Conservation (phyloP, 2,329 filamentous ascomycete species). For the Paracoccidioides lutzii region DNA sequence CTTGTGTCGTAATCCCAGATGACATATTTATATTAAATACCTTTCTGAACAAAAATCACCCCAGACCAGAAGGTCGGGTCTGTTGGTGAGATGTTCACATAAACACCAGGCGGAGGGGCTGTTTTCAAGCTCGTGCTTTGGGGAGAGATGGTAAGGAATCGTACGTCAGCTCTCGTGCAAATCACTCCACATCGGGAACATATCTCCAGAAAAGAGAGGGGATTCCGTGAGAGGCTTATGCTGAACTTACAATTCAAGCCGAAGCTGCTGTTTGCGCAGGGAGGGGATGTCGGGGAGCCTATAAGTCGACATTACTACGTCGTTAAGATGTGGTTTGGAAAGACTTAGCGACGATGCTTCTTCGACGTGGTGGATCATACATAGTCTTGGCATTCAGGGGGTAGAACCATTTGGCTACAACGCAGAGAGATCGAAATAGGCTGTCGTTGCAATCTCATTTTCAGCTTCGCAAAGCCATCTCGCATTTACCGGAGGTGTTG, state of each 20-base stretch:
- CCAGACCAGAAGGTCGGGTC: slow-evolving; percentile 76
- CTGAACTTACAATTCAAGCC: slow-evolving; percentile 62
- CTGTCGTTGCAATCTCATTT: no score
- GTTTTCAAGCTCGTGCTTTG: slow-evolving; percentile 65
- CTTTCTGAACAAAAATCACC: slow-evolving; percentile 82
- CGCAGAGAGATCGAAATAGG: no score
- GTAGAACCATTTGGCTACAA: background rate
- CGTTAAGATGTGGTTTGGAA: background rate
- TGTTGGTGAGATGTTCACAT: slow-evolving; percentile 69
- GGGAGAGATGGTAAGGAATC: no score
- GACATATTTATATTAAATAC: slow-evolving; percentile 35
- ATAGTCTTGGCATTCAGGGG: slow-evolving; percentile 1
- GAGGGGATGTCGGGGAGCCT: slow-evolving; percentile 33
- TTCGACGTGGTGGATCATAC: background rate
- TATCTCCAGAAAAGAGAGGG: background rate
- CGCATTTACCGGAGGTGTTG: no score
- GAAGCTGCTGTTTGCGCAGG: slow-evolving; percentile 60
- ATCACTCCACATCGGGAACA: slow-evolving; percentile 7
- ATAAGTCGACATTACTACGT: slow-evolving; percentile 22
- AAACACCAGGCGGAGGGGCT: slow-evolving; percentile 73
- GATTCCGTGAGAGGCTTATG: background rate
- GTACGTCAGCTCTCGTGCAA: background rate
- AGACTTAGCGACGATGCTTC: background rate
- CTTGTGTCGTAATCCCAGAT: no score
- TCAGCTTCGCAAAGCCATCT: no score